Conservation (phyloP, 306 rosid genomes). For the Sechiopsis laciniata region DNA sequence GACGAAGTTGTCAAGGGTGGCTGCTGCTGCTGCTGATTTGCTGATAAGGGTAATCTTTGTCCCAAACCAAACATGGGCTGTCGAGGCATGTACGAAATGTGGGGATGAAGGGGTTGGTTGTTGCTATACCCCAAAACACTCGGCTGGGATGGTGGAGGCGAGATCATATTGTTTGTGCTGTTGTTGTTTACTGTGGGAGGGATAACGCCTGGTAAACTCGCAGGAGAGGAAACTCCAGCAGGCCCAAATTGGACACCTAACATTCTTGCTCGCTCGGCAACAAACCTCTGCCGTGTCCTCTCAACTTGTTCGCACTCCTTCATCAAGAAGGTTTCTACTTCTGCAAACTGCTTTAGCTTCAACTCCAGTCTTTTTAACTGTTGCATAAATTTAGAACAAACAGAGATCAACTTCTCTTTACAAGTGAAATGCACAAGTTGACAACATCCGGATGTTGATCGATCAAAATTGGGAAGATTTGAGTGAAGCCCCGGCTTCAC, state of each 20-base stretch:
- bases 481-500: no score
- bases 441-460: no score
- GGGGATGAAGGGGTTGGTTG: conserved; percentile 75
- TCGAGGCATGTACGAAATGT: conserved; percentile 67
- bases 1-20: conserved; percentile 53
- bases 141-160: conserved; percentile 82
- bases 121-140: conserved; percentile 57
- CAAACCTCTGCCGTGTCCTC: conserved; percentile 74
- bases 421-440: not conserved
- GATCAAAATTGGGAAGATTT: no score
- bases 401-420: conserved; percentile 10
- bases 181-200: conserved; percentile 61
- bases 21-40: conserved; percentile 41
- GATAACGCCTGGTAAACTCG: conserved; percentile 49
- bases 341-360: conserved; percentile 98
- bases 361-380: conserved; percentile 95
- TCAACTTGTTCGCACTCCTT: conserved; percentile 96
- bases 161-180: conserved; percentile 52
- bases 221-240: conserved; percentile 44
- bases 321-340: conserved; percentile 93
- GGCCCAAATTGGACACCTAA: conserved; percentile 66
- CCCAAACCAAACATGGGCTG: conserved; percentile 84
- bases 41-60: conserved; percentile 72
- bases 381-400: conserved; percentile 23
- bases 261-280: conserved; percentile 65